A percentile compares a stretch with the other conserved stretches of the same genome.
Conservation (phyloP, 495 filamentous ascomycete species). For the Penicillium maclennaniae region DNA sequence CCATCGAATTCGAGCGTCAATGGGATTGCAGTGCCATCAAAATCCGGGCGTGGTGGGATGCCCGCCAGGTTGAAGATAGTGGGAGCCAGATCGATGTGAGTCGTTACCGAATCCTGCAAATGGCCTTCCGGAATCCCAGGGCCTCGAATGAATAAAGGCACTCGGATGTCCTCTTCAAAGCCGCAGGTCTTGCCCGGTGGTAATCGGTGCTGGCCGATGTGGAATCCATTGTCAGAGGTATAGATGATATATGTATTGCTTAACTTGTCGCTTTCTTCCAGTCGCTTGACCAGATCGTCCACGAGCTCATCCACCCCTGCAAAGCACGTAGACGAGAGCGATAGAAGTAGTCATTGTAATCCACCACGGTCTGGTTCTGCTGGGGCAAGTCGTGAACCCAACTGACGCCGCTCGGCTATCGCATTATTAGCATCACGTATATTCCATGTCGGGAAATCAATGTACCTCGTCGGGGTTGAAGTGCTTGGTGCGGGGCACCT, state of each 20-base stretch:
- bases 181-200: constrained; percentile 69
- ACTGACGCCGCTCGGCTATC: constrained; percentile 56
- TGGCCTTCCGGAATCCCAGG: constrained; percentile 48
- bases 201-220: constrained; percentile 69
- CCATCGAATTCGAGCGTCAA: constrained; percentile 30
- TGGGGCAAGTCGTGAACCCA: constrained; percentile 56
- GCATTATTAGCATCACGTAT: constrained; percentile 44
- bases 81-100: constrained; percentile 67
- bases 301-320: constrained; percentile 71
- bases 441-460: constrained; percentile 25
- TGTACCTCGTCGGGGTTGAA: constrained; percentile 49
- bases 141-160: constrained; percentile 61
- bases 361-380: constrained; percentile 52
- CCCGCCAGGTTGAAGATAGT: constrained; percentile 56
- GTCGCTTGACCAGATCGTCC: constrained; percentile 47
- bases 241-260: constrained; percentile 72
- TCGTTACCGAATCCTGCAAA: constrained; percentile 54
- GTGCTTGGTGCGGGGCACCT: constrained; percentile 33
- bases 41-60: constrained; percentile 45
- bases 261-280: constrained; percentile 50
- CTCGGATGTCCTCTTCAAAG: constrained; percentile 71
- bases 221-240: constrained; percentile 71
- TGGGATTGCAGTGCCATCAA: constrained; percentile 58
- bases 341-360: constrained; percentile 67
- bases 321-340: constrained; percentile 58